phyloP scores from a whole-genome alignment of 1,284 basidiomycete species.

The Limonomyces culmigenus region DNA sequence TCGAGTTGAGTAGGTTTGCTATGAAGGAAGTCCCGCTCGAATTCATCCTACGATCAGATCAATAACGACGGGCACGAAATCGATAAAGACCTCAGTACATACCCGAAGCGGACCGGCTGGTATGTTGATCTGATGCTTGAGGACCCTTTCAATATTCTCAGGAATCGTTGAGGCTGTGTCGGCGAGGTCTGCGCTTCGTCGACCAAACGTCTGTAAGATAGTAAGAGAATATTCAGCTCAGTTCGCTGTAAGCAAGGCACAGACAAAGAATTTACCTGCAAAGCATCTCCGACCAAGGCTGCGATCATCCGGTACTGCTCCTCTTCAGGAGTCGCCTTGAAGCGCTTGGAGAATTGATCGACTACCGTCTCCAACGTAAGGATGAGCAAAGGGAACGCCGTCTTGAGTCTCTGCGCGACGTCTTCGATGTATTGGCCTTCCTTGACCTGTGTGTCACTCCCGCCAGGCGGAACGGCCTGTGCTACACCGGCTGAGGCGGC shows the following conservation, averaged over 20 bases:
- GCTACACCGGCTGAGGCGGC: too few species aligned
- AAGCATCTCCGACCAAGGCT: slow-evolving; percentile 63
- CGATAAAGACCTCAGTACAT: background rate
- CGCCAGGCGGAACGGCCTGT: too few species aligned
- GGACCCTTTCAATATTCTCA: slow-evolving; percentile 38
- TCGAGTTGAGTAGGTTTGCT: slow-evolving; percentile 74
- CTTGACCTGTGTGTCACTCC: slow-evolving; percentile 67
- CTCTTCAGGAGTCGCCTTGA: slow-evolving; percentile 87
- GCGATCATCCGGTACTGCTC: slow-evolving; percentile 89
- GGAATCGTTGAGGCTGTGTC: too few species aligned
- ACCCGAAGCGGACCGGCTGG: slow-evolving; percentile 57
- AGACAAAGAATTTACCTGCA: too few species aligned
- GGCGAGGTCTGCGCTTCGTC: too few species aligned
- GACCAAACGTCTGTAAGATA: too few species aligned
- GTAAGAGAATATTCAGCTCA: too few species aligned
- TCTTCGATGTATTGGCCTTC: slow-evolving; percentile 94
- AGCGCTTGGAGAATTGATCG: slow-evolving; percentile 85
- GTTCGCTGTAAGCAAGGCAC: too few species aligned
- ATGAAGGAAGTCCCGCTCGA: slow-evolving; percentile 83
- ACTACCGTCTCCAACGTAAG: slow-evolving; percentile 96
- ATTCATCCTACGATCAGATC: slow-evolving; percentile 44
- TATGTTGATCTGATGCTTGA: slow-evolving; percentile 51
- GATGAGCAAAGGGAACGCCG: slow-evolving; percentile 88
- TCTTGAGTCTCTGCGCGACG: slow-evolving; percentile 89
- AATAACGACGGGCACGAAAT: slow-evolving; percentile 1